A percentile compares a stretch with the other conserved stretches of the same genome.
Evolutionary conservation across 306 rosid species (phyloP).

Genomic region (Casuarina cunninghamiana): DNA sequence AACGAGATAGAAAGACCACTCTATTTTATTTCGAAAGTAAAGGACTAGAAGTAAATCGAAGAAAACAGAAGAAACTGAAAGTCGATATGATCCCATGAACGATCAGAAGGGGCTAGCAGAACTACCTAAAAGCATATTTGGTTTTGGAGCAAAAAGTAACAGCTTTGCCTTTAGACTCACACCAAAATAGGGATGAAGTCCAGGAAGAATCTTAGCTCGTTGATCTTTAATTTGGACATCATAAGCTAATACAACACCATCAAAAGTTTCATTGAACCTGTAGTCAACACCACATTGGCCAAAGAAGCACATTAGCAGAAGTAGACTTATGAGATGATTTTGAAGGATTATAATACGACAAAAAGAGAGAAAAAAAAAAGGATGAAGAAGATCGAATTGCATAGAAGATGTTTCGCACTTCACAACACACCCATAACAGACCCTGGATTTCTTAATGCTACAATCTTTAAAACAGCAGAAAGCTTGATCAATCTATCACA

Average conservation of each 20-base stretch:
- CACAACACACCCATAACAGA: background rate
- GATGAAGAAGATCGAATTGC: too few species aligned
- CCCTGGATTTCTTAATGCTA: background rate
- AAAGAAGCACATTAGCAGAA: background rate
- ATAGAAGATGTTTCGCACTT: background rate
- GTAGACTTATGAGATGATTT: background rate
- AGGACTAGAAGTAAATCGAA: background rate
- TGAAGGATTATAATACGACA: background rate
- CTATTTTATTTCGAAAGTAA: too few species aligned
- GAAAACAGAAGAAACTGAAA: background rate
- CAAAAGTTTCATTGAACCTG: constrained; percentile 65
- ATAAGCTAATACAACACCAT: constrained; percentile 80
- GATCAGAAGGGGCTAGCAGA: background rate
- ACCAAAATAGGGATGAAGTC: constrained; percentile 58
- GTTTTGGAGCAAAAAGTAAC: constrained; percentile 77
- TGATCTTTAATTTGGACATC: constrained; percentile 52
- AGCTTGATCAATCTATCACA: background rate
- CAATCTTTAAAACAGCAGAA: constrained; percentile 1
- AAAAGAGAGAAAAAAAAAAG: too few species aligned
- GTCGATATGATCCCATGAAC: background rate
- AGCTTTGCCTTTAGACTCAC: constrained; percentile 54
- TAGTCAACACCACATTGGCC: constrained; percentile 17
- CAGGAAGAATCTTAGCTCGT: constrained; percentile 47
- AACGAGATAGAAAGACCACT: background rate
- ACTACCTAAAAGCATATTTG: constrained; percentile 84